Evolutionary conservation across 345 rosid species (phyloP).

Genomic region (Eucalyptus cloeziana): DNA sequence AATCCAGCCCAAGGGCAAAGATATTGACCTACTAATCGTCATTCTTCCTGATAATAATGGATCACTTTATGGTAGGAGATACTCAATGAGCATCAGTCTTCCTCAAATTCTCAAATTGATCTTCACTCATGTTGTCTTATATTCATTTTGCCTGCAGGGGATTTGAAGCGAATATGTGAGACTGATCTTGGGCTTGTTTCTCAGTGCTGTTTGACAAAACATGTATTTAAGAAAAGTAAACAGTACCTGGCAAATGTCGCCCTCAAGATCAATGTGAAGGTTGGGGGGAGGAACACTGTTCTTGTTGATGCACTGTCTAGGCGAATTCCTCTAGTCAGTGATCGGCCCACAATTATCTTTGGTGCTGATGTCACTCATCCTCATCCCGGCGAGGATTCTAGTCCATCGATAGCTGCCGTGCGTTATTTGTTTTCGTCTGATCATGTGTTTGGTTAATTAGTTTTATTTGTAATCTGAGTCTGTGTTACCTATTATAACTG

Average conservation of each 20-base stretch:
- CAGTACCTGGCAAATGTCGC: slow-evolving; percentile 96
- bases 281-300: slow-evolving; percentile 96
- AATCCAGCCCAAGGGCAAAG: slow-evolving; percentile 51
- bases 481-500: neutral
- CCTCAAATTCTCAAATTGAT: neutral
- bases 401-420: slow-evolving; percentile 99
- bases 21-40: slow-evolving; percentile 89
- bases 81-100: neutral
- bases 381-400: slow-evolving; percentile 97
- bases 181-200: slow-evolving; percentile 96
- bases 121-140: neutral
- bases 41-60: slow-evolving; percentile 97
- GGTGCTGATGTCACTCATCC: slow-evolving; percentile 99
- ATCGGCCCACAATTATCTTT: slow-evolving; percentile 87
- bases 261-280: slow-evolving; percentile 92
- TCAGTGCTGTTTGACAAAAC: slow-evolving; percentile 91
- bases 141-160: slow-evolving; percentile 42
- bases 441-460: neutral
- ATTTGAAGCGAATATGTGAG: slow-evolving; percentile 91
- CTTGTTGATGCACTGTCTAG: slow-evolving; percentile 91
- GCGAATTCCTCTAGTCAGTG: slow-evolving; percentile 93
- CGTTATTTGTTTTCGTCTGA: neutral
- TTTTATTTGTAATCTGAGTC: neutral
- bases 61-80: slow-evolving; percentile 73
- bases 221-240: slow-evolving; percentile 78